A percentile compares a stretch with the other conserved stretches of the same genome.
Conservation (phyloP, 208 protist genomes). For the Leishmania gerbilli region DNA sequence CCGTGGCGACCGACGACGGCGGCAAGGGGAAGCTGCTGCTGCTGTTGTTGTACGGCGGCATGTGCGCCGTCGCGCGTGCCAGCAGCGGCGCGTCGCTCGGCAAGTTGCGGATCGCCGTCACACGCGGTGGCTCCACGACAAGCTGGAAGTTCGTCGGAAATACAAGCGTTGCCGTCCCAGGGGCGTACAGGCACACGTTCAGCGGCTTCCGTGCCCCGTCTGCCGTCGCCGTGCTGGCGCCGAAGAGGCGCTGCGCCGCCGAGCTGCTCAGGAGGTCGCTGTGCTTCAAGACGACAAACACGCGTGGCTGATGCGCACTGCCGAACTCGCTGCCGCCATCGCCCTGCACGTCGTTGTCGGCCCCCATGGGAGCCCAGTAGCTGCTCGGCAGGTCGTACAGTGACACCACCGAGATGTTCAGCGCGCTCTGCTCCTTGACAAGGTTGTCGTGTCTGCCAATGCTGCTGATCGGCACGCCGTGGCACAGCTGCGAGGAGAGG, state of each 20-base stretch:
- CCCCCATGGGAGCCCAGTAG: conserved; percentile 33
- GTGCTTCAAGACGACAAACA: conserved; percentile 48
- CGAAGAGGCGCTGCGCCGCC: conserved; percentile 47
- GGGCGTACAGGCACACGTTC: conserved; percentile 67
- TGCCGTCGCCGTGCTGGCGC: conserved; percentile 14
- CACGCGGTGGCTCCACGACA: conserved; percentile 49
- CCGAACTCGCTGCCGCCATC: not conserved
- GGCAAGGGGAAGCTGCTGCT: conserved; percentile 1
- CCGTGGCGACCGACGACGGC: conserved; percentile 18
- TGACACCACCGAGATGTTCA: conserved; percentile 61
- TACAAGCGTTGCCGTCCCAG: conserved; percentile 47
- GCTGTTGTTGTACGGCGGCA: not conserved
- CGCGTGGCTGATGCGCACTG: conserved; percentile 14
- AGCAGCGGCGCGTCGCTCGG: conserved; percentile 29
- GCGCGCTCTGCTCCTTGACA: conserved; percentile 37
- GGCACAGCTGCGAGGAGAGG: conserved; percentile 44
- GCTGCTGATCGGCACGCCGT: conserved; percentile 12
- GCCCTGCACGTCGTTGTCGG: not conserved
- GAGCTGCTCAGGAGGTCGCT: conserved; percentile 31
- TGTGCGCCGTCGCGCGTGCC: conserved; percentile 14
- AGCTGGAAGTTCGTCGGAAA: conserved; percentile 56
- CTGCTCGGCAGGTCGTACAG: conserved; percentile 65
- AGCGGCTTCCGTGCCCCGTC: conserved; percentile 29
- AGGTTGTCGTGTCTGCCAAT: conserved; percentile 7
- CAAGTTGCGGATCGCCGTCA: conserved; percentile 48